Evolutionary conservation across 2,329 filamentous ascomycete genomes (phyloP).

Genomic region (Neoarthrinium moseri): DNA sequence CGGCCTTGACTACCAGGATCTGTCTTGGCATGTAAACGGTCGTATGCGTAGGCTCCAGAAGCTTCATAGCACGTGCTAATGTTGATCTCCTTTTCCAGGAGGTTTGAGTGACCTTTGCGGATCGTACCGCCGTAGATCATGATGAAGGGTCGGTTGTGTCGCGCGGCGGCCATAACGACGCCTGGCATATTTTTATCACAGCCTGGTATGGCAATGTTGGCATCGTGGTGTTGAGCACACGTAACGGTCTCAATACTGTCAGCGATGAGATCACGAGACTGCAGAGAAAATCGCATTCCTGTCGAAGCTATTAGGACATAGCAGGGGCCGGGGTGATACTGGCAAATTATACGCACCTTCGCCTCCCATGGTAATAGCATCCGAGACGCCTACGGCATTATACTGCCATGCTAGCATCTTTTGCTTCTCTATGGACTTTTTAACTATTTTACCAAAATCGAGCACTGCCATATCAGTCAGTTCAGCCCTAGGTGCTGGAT

Average conservation of each 20-base stretch:
- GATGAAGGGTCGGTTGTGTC: conserved; percentile 84
- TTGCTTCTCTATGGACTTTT: conserved; percentile 74
- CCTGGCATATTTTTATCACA: conserved; percentile 99
- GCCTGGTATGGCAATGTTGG: conserved; percentile 92
- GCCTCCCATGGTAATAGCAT: conserved; percentile 93
- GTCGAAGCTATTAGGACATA: neutral
- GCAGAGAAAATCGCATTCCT: conserved; percentile 94
- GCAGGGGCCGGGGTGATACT: no score
- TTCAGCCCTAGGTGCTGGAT: conserved; percentile 43
- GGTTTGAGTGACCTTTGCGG: conserved; percentile 72
- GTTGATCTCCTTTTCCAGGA: conserved; percentile 77
- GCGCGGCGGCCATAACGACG: conserved; percentile 81
- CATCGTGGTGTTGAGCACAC: conserved; percentile 98
- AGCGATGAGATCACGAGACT: conserved; percentile 88
- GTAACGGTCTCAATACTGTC: conserved; percentile 99
- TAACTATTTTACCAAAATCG: conserved; percentile 84
- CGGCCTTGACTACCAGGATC: conserved; percentile 60
- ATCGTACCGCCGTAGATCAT: conserved; percentile 96
- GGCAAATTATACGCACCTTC: conserved; percentile 62
- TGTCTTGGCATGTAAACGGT: conserved; percentile 67
- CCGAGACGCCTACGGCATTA: conserved; percentile 84
- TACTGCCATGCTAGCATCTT: conserved; percentile 95
- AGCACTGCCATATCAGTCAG: conserved; percentile 55
- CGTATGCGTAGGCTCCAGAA: conserved; percentile 77
- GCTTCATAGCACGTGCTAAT: conserved; percentile 86